Conservation (phyloP, 306 rosid species). For the Benincasa hispida region DNA sequence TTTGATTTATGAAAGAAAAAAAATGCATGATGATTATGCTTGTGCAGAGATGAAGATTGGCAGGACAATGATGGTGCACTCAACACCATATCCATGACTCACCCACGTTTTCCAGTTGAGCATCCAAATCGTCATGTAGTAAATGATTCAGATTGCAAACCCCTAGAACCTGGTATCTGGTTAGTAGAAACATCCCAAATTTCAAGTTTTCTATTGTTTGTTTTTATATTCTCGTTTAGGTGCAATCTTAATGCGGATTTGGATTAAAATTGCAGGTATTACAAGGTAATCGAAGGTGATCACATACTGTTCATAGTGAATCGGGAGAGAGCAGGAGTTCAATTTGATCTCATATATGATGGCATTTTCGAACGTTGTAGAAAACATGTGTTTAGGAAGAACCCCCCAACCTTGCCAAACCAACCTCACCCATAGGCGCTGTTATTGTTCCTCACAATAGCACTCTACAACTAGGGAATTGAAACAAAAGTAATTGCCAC, state of each 20-base stretch:
- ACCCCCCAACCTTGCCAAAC: constrained; percentile 61
- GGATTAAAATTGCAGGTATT: constrained; percentile 52
- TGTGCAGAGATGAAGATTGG: constrained; percentile 95
- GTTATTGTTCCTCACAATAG: background rate
- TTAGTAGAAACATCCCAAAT: constrained; percentile 11
- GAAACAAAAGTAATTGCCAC: background rate
- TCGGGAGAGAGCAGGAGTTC: constrained; percentile 90
- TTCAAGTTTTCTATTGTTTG: background rate
- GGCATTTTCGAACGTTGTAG: constrained; percentile 92
- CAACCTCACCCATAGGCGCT: constrained; percentile 34
- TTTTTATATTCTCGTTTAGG: background rate
- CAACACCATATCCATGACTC: constrained; percentile 90
- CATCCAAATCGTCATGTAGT: constrained; percentile 58
- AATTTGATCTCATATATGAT: constrained; percentile 78
- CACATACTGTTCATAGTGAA: constrained; percentile 72
- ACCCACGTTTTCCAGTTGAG: constrained; percentile 74
- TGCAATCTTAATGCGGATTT: background rate
- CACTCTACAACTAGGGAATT: background rate
- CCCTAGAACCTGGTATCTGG: constrained; percentile 78
- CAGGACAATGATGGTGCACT: constrained; percentile 94
- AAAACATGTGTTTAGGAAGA: constrained; percentile 68
- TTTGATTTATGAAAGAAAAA: background rate
- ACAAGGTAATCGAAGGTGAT: constrained; percentile 85
- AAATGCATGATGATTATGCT: background rate
- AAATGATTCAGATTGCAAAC: constrained; percentile 72